These are phyloP conservation scores for Lipomyces starkeyi DNA, from an alignment of 805 yeast species.

Conservation along the genomic window DNA sequence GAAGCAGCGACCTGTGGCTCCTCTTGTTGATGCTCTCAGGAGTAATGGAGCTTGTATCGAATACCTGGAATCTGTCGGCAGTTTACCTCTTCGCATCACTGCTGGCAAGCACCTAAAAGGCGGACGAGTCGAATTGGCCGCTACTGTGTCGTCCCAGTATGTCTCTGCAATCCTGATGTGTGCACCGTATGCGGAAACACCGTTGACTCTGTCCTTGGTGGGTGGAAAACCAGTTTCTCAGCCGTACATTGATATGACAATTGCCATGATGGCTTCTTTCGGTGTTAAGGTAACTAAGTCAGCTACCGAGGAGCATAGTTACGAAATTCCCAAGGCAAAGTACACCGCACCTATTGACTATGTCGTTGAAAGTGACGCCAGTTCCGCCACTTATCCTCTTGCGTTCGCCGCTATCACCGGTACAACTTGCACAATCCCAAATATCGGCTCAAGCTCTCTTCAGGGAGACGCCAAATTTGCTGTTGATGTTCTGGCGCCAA, in stretches of 20 bases:
- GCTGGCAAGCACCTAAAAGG: slow-evolving; percentile 80
- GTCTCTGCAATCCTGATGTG: slow-evolving; percentile 96
- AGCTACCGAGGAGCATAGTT: slow-evolving; percentile 75
- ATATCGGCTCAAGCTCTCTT: slow-evolving; percentile 86
- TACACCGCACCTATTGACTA: slow-evolving; percentile 84
- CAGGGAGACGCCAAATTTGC: slow-evolving; percentile 99
- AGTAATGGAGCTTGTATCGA: slow-evolving; percentile 77
- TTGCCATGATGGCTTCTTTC: slow-evolving; percentile 89
- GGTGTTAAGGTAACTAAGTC: slow-evolving; percentile 80
- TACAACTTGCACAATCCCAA: slow-evolving; percentile 88
- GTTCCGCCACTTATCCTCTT: slow-evolving; percentile 96
- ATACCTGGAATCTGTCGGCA: slow-evolving; percentile 77
- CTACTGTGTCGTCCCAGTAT: slow-evolving; percentile 96
- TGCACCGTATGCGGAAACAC: slow-evolving; percentile 91
- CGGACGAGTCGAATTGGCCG: slow-evolving; percentile 91
- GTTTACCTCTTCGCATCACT: slow-evolving; percentile 76
- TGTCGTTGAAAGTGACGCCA: slow-evolving; percentile 94
- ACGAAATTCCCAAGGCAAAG: slow-evolving; percentile 83
- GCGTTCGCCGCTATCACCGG: slow-evolving; percentile 98
- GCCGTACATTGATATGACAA: slow-evolving; percentile 95
- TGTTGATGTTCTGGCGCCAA: slow-evolving; percentile 85
- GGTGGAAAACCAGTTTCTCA: slow-evolving; percentile 98
- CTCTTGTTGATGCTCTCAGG: slow-evolving; percentile 87
- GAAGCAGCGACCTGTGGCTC: slow-evolving; percentile 98
- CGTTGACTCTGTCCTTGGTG: slow-evolving; percentile 84